Conservation (phyloP, 768 basidiomycete species). For the Auricularia auricula-judae region DNA sequence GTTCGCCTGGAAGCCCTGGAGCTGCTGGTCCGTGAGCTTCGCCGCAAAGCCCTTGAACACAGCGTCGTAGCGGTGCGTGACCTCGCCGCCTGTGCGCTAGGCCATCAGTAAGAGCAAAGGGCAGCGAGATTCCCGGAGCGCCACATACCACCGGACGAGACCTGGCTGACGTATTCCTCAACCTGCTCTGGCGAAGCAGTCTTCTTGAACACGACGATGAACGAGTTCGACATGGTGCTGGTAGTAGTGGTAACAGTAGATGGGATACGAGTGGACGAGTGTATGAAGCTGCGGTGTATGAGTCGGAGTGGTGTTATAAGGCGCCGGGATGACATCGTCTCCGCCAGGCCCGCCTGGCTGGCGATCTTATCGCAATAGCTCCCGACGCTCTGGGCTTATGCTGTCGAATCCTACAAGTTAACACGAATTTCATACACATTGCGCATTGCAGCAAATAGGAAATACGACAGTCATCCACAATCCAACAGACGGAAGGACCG, state of each 20-base stretch:
- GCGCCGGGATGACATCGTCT: not conserved
- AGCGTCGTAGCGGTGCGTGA: conserved; percentile 27
- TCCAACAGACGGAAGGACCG: too few species aligned
- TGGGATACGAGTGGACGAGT: not conserved
- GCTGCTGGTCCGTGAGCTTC: conserved; percentile 21
- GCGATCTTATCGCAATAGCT: not conserved
- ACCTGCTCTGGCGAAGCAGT: conserved; percentile 29
- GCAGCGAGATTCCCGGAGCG: not conserved
- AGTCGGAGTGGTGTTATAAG: not conserved
- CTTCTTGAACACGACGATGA: conserved; percentile 47
- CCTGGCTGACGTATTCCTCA: conserved; percentile 27
- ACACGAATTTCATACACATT: too few species aligned
- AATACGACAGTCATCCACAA: too few species aligned
- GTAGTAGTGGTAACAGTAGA: not conserved
- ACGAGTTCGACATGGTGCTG: conserved; percentile 12
- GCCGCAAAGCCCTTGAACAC: conserved; percentile 33
- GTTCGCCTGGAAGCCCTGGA: conserved; percentile 22
- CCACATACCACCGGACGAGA: conserved; percentile 27
- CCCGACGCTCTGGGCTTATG: not conserved
- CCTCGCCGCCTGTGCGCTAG: conserved; percentile 28
- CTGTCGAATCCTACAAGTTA: too few species aligned
- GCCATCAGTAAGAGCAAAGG: not conserved
- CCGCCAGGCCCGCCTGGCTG: not conserved
- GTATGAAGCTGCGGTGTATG: not conserved
- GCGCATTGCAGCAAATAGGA: not conserved